Conservation (phyloP, 805 yeast species). For the Tetrapisispora fleetii region DNA sequence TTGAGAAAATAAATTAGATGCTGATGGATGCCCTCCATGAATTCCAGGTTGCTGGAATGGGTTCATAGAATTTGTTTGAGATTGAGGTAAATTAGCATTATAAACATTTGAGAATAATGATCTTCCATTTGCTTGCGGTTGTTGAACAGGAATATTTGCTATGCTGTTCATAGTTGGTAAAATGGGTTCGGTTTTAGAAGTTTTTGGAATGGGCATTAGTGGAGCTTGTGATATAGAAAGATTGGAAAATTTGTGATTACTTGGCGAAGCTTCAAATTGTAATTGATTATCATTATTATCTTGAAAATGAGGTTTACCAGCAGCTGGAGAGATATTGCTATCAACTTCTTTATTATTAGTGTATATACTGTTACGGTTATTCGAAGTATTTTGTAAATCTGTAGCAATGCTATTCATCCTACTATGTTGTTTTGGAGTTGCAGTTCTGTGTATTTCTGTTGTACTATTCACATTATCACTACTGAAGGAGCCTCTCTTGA, state of each 20-base stretch:
- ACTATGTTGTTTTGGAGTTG: neutral
- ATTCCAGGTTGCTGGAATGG: neutral
- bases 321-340: neutral
- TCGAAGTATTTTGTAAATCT: neutral
- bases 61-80: neutral
- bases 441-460: neutral
- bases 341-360: neutral
- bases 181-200: conserved; percentile 11
- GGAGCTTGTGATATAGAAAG: conserved; percentile 29
- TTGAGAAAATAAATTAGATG: conserved; percentile 16
- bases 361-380: neutral
- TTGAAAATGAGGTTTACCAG: neutral
- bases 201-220: conserved; percentile 25
- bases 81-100: conserved; percentile 2
- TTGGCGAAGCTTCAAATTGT: conserved; percentile 8
- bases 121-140: conserved; percentile 7
- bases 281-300: conserved; percentile 1
- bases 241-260: conserved; percentile 9
- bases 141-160: neutral
- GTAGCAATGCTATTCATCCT: neutral
- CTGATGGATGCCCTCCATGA: conserved; percentile 27
- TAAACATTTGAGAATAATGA: neutral
- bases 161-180: neutral
- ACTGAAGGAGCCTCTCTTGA: neutral
- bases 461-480: neutral